Percentiles rank a stretch among this genome's conserved stretches.
Evolutionary conservation across 768 basidiomycete species (phyloP).

Genomic region (Trametes gibbosa): DNA sequence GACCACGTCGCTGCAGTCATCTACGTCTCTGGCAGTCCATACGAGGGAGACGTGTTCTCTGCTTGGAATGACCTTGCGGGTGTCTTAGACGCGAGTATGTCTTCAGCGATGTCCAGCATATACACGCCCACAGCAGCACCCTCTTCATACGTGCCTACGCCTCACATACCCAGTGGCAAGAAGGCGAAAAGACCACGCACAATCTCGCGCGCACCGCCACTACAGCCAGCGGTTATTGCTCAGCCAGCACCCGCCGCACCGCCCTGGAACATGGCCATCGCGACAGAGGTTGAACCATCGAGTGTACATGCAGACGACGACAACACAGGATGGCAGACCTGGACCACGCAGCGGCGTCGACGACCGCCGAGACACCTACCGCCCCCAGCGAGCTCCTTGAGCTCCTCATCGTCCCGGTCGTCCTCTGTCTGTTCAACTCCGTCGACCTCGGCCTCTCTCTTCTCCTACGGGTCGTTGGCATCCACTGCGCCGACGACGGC

Average conservation of each 20-base stretch:
- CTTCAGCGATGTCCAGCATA: no score
- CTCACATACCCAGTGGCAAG: no score
- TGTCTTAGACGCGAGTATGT: no score
- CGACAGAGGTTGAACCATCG: no score
- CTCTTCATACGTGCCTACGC: no score
- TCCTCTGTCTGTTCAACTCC: background rate
- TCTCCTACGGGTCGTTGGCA: background rate
- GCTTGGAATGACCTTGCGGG: background rate
- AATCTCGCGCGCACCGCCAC: background rate
- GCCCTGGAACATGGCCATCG: no score
- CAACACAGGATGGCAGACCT: background rate
- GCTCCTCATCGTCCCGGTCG: background rate
- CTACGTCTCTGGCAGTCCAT: no score
- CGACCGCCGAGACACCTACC: background rate
- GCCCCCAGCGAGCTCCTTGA: background rate
- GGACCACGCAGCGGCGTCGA: background rate
- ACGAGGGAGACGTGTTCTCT: background rate
- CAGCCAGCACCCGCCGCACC: no score
- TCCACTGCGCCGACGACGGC: background rate
- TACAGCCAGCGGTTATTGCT: no score
- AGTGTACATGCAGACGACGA: background rate
- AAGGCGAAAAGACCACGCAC: no score
- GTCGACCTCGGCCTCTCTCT: background rate
- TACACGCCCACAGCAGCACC: no score
- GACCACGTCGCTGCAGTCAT: no score